phyloP scores from a whole-genome alignment of 805 yeast genomes.

The Starmerella roubikii region DNA sequence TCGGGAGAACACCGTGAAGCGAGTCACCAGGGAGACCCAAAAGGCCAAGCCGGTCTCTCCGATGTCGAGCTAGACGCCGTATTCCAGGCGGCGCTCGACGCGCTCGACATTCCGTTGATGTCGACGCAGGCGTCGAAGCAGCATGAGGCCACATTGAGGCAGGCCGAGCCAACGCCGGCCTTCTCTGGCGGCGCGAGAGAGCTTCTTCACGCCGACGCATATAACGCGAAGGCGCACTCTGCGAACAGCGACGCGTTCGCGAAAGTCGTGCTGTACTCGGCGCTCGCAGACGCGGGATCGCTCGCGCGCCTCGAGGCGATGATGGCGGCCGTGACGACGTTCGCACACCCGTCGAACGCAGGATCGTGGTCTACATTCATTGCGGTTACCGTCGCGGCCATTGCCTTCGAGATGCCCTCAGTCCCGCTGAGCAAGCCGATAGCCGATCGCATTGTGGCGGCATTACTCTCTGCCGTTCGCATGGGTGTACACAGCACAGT shows the following conservation, averaged over 20 bases:
- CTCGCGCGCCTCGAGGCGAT: constrained; percentile 38
- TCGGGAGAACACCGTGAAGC: too few relatives aligned
- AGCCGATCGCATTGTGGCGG: constrained; percentile 32
- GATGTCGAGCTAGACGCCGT: constrained; percentile 46
- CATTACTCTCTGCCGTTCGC: constrained; percentile 41
- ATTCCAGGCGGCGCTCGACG: constrained; percentile 34
- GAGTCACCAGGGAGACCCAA: too few relatives aligned
- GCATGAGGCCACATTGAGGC: neutral
- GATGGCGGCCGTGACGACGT: constrained; percentile 60
- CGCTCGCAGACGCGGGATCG: constrained; percentile 31
- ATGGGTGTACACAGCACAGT: constrained; percentile 39
- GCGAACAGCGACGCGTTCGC: constrained; percentile 22
- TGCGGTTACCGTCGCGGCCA: constrained; percentile 47
- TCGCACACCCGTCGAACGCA: constrained; percentile 82
- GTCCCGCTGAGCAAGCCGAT: constrained; percentile 24
- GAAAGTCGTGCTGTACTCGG: constrained; percentile 46
- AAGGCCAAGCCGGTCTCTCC: constrained; percentile 30
- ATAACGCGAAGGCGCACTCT: constrained; percentile 1
- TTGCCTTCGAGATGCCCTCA: constrained; percentile 30
- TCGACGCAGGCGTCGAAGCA: constrained; percentile 4
- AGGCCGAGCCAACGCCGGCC: neutral
- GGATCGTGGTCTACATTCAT: constrained; percentile 77
- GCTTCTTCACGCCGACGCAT: neutral
- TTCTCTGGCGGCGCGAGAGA: neutral
- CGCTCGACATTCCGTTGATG: constrained; percentile 34